Conservation (phyloP, 2,329 filamentous ascomycete species). For the Alternaria solani region DNA sequence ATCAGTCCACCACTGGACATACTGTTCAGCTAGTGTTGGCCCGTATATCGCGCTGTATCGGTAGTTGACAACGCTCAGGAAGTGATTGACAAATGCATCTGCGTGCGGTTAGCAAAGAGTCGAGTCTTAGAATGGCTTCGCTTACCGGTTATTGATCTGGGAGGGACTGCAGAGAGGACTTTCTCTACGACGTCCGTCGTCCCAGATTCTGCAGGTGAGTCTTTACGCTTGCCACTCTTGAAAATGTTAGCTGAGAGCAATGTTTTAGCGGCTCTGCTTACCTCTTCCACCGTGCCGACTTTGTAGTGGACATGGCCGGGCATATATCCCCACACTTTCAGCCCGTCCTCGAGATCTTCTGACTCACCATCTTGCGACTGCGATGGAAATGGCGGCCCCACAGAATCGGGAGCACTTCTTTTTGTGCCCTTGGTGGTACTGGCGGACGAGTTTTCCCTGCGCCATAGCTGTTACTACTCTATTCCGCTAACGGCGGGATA, state of each 20-base stretch:
- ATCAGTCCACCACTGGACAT: constrained; percentile 57
- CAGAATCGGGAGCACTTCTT: constrained; percentile 25
- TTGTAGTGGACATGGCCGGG: constrained; percentile 47
- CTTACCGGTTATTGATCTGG: constrained; percentile 43
- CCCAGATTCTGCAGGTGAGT: constrained; percentile 22
- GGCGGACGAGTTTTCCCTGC: constrained; percentile 24
- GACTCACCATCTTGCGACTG: constrained; percentile 11
- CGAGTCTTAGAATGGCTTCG: not conserved
- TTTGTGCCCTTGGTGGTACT: constrained; percentile 29
- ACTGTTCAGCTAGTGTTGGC: constrained; percentile 55
- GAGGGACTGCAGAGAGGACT: constrained; percentile 43
- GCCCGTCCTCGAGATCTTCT: constrained; percentile 34
- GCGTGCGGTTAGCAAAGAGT: constrained; percentile 9
- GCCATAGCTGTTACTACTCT: constrained; percentile 6
- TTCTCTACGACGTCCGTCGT: constrained; percentile 43
- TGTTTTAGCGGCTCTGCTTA: not conserved
- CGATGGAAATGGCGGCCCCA: constrained; percentile 10
- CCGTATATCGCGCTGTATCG: constrained; percentile 59
- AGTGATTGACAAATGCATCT: constrained; percentile 60
- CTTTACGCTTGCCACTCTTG: constrained; percentile 15
- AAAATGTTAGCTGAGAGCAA: not conserved
- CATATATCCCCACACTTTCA: constrained; percentile 49
- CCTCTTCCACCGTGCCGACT: constrained; percentile 30
- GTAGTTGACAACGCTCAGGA: constrained; percentile 56
- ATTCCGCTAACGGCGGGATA: constrained; percentile 1